Evolutionary conservation across 1,284 basidiomycete species (phyloP), one percentile per base, ranked within the genome.

Genomic region (Mycena sp.): DNA sequence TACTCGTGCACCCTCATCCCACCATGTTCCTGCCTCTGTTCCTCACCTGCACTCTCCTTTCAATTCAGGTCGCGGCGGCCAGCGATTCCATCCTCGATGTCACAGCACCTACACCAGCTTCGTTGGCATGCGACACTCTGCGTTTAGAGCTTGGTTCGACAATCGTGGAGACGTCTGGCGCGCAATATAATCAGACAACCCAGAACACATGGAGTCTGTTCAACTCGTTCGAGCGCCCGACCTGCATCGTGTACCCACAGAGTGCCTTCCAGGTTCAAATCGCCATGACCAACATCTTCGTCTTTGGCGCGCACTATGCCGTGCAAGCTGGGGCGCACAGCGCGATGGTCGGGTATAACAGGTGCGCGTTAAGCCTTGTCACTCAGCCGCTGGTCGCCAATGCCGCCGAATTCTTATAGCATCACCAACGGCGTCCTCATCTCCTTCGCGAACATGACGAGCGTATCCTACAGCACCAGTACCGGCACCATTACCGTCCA

Each of bases 401-500:
- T 54, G 16, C 40, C 11, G 6, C 14, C n/a, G 19, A 23, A 10
- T 4, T 6, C 30, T 21, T 41, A 37, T 30, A 65, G 63, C 23
- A 44, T 65, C 48, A 56, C 11, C 2, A 70, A 76, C 50, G 79
- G 78, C 11, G 71, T 81, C 35, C 71, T 81, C 6, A 77, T 81
- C 40, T 72, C 69, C 41, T 80, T 80, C 60, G 68, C 72, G 30
- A 64, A 74, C 51, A 80, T 81, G 79, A 70, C 70, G 16, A 71
- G 71, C 28, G 71, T 76, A 4, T 72, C 75, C 23, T 81, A 79
- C 63, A 68, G 79, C 58, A 43, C 71, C 17, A 51, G 55, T 9
- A 73, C 64, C 16, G 74, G 77, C 56, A 74, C 76, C 2, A 74
- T 79, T 21, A 79, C 76, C 1, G 64, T 81, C 11, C 70, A 78